These are phyloP conservation scores for Diaporthe sp. DNA, from an alignment of 2,329 filamentous ascomycete species.

Conservation along the genomic window DNA sequence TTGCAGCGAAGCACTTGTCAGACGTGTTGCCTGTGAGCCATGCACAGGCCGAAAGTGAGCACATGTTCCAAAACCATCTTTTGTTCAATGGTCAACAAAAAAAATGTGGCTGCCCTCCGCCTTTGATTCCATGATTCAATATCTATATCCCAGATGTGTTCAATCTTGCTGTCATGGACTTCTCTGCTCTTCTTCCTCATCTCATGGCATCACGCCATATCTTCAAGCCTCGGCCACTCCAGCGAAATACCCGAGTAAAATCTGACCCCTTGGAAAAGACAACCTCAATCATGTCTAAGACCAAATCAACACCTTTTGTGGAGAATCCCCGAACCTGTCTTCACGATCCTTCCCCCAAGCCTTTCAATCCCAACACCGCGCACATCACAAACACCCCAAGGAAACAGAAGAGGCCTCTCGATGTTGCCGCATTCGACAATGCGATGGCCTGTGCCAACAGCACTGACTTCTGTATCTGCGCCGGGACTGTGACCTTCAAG, in stretches of 20 bases:
- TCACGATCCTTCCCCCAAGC: background rate
- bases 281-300: constrained; percentile 7
- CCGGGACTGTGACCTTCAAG: constrained; percentile 61
- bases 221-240: background rate
- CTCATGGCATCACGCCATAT: background rate
- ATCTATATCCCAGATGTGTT: background rate
- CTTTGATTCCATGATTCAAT: background rate
- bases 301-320: constrained; percentile 5
- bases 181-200: background rate
- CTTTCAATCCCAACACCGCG: background rate
- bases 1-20: constrained; percentile 6
- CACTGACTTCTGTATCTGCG: constrained; percentile 58
- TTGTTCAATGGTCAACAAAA: background rate
- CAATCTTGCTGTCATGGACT: background rate
- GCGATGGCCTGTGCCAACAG: constrained; percentile 56
- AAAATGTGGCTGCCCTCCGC: background rate
- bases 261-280: background rate
- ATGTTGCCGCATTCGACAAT: constrained; percentile 47
- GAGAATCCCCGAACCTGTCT: background rate
- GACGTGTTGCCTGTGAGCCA: constrained; percentile 1
- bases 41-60: constrained; percentile 14
- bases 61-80: constrained; percentile 8
- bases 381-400: background rate
- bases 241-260: background rate
- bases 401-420: constrained; percentile 34